Percentiles rank a stretch among this genome's conserved stretches.
Conservation (phyloP, 257 asterid species). For the Rauvolfia tetraphylla region DNA sequence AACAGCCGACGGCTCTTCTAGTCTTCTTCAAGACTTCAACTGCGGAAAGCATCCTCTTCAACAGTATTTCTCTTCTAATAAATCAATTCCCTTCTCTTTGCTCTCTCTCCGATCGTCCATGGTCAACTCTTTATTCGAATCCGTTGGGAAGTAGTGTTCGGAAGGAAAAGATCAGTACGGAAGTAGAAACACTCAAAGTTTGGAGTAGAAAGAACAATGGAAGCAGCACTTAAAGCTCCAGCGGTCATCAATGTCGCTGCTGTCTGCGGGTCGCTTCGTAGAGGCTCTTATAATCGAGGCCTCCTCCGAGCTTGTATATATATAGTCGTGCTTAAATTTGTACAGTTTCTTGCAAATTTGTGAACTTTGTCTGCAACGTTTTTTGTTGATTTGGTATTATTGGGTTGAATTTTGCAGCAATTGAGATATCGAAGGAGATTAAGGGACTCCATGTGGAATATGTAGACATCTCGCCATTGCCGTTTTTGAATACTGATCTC, state of each 20-base stretch:
- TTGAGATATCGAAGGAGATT: slow-evolving; percentile 49
- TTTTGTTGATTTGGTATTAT: background rate
- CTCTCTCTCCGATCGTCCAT: too few relatives aligned
- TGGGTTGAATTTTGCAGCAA: slow-evolving; percentile 35
- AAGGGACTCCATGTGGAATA: slow-evolving; percentile 67
- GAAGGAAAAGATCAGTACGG: too few relatives aligned
- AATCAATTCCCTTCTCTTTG: too few relatives aligned
- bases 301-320: slow-evolving; percentile 28
- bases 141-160: too few relatives aligned
- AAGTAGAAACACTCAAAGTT: too few relatives aligned
- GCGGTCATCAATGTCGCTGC: slow-evolving; percentile 30
- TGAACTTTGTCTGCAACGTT: background rate
- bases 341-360: too few relatives aligned
- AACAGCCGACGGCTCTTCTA: too few relatives aligned
- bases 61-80: too few relatives aligned
- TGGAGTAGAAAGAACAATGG: background rate
- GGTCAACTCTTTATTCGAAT: too few relatives aligned
- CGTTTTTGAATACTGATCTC: slow-evolving; percentile 74
- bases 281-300: slow-evolving; percentile 36
- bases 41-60: too few relatives aligned
- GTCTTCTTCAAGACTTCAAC: too few relatives aligned
- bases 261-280: slow-evolving; percentile 46
- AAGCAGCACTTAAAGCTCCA: slow-evolving; percentile 9
- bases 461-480: slow-evolving; percentile 66
- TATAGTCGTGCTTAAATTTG: background rate